Base-by-base conservation (phyloP, 2,329 filamentous ascomycete species). In the Blumeriella jaapii region DNA sequence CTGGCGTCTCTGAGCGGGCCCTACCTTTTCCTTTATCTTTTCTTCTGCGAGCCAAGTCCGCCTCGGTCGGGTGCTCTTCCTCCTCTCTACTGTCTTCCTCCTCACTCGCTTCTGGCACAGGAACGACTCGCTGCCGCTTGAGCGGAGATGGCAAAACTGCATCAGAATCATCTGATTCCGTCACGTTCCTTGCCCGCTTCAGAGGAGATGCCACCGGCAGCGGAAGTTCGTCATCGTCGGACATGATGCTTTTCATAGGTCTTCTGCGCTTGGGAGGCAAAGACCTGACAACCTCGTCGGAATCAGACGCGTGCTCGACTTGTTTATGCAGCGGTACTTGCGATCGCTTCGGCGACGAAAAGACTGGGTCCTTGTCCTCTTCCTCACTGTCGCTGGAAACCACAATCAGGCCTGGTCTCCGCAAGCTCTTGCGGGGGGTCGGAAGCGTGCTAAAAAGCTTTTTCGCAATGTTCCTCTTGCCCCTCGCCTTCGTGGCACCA, bases 361-460 rank as follows among this genome's bases (percentile, higher is more conserved):
- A n/a, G 16, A 37, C 38, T 1, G 25, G 28, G 17, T 47, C 38
- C 11, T 38, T 31, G 13, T 39, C 36, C n/a, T 25, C 34, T 23
- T 40, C 38, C n/a, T 40, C 34, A 16, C 29, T 31, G 27, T 24
- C 3, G 24, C 34, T 36, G 11, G 12, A 29, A 22, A 7, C 9
- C 22, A 8, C 4, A 24, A 10, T 24, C 6, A 11, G 18, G 17
- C 12, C 18, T 26, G 9, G 18, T 13, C 32, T 49, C n/a, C n/a
- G 46, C 2, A 45, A 50, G 18, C 44, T 47, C 35, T 50, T 48
- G 16, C 17, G 29, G 11, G 50, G 47, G 3, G 45, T 49, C 12
- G 48, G 47, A 9, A 46, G 26, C 7, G 38, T 18, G 19, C 42
- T 46, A 22, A 47, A 50, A 9, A 34, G 32, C 2, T 41, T 20